These are phyloP conservation scores for Fusarium stilboides DNA, from an alignment of 2,329 filamentous ascomycete genomes.

Conservation along the genomic window DNA sequence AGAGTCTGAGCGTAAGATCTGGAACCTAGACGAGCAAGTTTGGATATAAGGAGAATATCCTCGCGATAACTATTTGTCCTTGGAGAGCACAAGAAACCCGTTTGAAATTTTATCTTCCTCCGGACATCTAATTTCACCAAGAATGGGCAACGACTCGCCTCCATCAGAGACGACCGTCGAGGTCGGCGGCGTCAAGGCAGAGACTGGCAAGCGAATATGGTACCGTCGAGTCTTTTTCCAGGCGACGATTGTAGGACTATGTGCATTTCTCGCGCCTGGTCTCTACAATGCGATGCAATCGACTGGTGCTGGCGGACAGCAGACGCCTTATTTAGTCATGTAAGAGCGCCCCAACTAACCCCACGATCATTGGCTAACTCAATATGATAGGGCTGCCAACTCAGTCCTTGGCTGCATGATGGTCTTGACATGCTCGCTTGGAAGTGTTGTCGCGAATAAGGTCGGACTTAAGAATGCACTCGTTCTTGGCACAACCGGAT, in stretches of 20 bases:
- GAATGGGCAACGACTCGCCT: background rate
- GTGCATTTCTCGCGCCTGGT: slow-evolving; percentile 51
- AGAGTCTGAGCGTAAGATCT: background rate
- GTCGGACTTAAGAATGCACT: background rate
- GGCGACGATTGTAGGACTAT: slow-evolving; percentile 18
- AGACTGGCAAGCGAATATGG: background rate
- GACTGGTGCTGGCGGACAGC: slow-evolving; percentile 24
- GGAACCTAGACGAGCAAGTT: background rate
- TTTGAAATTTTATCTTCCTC: background rate
- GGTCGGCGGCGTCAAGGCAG: background rate
- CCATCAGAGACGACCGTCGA: background rate
- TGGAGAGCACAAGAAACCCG: background rate
- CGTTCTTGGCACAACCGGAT: background rate
- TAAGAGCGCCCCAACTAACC: background rate
- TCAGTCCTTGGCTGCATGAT: slow-evolving; percentile 20
- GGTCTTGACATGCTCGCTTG: slow-evolving; percentile 12
- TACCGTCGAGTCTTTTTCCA: background rate
- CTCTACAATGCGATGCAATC: slow-evolving; percentile 46
- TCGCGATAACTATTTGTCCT: background rate
- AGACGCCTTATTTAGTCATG: slow-evolving; percentile 27
- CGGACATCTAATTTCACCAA: background rate
- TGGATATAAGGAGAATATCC: background rate
- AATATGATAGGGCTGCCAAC: slow-evolving; percentile 15
- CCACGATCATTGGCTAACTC: background rate
- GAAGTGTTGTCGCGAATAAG: slow-evolving; percentile 16